Evolutionary conservation across 768 basidiomycete genomes (phyloP), one percentile per base, ranked within the genome.

Genomic region (Filobasidium wieringae): DNA sequence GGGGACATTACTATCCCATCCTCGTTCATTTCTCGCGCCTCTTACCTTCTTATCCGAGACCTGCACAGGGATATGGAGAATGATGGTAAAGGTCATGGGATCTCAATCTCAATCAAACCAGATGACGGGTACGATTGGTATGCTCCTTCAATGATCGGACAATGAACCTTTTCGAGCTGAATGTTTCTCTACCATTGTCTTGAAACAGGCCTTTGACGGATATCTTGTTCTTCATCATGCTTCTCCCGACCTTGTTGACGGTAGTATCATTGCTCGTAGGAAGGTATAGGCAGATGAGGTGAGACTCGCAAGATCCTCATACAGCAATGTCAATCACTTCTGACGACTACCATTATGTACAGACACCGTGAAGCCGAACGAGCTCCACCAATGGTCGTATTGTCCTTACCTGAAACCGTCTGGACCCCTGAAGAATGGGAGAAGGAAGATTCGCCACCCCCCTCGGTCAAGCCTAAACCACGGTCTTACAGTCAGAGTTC

Each of bases 231-330:
- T 78, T 90, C 59, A 87, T 96, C 34, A 79, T 96, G 53, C 80
- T 96, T 60, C 83, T 96, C 17, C 93, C 93, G 2, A 90, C 88
- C 7, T 79, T 84, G 27, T 79, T 97, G 61, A 91, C 92, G 1
- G 85, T 95, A 68, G 74, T 88, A 60, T 93, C 91, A 0, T 82
- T 95, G 37, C 80, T 93, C 58, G 79, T 95, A 15, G 91, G 95
- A 66, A 88, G 91, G 39, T 76, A 93, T 31, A 86, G 92, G 32
- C 53, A 64, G 5, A 64, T 68, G 8, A 56, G 70, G 71, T 69
- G 55, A 67, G 70, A 50, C 37, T 15, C n/a, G 33, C 17, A 9
- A 15, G n/a, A n/a, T n/a, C n/a, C n/a, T n/a, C n/a, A n/a, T n/a
- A n/a, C n/a, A n/a, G n/a, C n/a, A n/a, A n/a, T n/a, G 40, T 6